These are phyloP conservation scores for Cytospora chrysosperma DNA, from an alignment of 2,329 filamentous ascomycete species.

Conservation along the genomic window DNA sequence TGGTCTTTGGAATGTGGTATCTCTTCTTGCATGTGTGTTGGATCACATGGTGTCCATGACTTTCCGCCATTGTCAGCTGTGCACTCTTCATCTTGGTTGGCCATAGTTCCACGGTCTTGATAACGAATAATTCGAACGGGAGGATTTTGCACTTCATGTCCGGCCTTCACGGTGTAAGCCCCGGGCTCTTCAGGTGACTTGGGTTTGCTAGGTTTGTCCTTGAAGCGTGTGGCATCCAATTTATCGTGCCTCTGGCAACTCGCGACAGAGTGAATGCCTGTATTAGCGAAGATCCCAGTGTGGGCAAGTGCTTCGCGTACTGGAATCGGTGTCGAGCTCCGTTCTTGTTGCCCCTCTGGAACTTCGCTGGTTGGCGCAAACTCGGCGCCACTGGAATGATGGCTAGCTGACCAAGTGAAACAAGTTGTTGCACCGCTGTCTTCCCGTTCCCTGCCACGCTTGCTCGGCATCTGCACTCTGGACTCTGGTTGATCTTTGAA, in stretches of 20 bases:
- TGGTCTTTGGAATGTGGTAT: neutral
- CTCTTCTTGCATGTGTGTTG: neutral
- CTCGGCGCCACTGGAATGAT: neutral
- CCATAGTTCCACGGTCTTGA: conserved; percentile 25
- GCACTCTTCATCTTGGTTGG: neutral
- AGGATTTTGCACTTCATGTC: neutral
- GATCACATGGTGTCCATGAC: neutral
- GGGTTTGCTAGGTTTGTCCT: neutral
- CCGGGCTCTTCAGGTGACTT: neutral
- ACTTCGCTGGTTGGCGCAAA: neutral
- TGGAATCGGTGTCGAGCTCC: neutral
- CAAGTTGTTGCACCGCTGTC: conserved; percentile 24
- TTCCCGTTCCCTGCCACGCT: neutral
- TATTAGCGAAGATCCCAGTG: conserved; percentile 8
- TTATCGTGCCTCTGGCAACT: neutral
- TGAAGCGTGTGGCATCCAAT: neutral
- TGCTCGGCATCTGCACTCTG: neutral
- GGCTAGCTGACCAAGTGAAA: conserved; percentile 29
- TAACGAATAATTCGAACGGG: conserved; percentile 25
- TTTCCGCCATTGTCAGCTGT: neutral
- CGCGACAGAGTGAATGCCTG: neutral
- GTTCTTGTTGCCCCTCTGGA: neutral
- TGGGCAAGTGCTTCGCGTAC: neutral
- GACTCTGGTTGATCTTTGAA: neutral
- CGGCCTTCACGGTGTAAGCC: neutral